Conservation (phyloP, 78 protist species). For the Cavenderia fasciculata region DNA sequence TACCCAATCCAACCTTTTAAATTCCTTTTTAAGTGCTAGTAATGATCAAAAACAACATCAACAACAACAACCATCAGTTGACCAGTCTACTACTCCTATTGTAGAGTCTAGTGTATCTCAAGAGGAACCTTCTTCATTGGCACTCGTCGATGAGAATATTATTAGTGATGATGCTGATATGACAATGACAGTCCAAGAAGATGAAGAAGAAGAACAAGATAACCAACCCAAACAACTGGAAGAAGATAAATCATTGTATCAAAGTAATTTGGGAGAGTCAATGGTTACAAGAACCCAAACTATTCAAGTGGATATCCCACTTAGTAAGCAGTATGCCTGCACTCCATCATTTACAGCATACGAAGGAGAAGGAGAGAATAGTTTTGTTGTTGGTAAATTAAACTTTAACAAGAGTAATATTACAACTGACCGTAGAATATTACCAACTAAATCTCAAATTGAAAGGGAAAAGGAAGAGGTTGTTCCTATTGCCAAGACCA, state of each 20-base stretch:
- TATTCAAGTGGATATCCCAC: constrained; percentile 4
- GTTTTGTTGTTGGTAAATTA: constrained; percentile 43
- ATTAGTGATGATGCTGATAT: too few relatives aligned
- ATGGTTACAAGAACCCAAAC: constrained; percentile 36
- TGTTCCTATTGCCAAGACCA: background rate
- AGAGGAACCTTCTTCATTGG: too few relatives aligned
- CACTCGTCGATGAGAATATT: too few relatives aligned
- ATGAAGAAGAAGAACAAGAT: too few relatives aligned
- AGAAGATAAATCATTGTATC: background rate
- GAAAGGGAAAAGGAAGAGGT: too few relatives aligned
- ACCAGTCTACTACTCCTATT: too few relatives aligned
- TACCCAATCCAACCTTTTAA: too few relatives aligned
- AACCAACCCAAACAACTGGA: background rate
- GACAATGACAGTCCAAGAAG: too few relatives aligned
- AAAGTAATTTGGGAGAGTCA: constrained; percentile 17
- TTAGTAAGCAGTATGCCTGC: constrained; percentile 21
- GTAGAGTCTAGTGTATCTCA: too few relatives aligned
- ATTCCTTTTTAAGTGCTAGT: too few relatives aligned
- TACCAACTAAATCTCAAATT: too few relatives aligned
- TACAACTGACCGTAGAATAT: too few relatives aligned
- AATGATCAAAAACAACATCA: background rate
- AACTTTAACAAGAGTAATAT: constrained; percentile 32
- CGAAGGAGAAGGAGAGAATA: constrained; percentile 46
- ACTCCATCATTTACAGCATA: constrained; percentile 51
- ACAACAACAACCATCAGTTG: background rate